Evolutionary conservation across 2,329 filamentous ascomycete species (phyloP).

Genomic region (Neonectria hederae): DNA sequence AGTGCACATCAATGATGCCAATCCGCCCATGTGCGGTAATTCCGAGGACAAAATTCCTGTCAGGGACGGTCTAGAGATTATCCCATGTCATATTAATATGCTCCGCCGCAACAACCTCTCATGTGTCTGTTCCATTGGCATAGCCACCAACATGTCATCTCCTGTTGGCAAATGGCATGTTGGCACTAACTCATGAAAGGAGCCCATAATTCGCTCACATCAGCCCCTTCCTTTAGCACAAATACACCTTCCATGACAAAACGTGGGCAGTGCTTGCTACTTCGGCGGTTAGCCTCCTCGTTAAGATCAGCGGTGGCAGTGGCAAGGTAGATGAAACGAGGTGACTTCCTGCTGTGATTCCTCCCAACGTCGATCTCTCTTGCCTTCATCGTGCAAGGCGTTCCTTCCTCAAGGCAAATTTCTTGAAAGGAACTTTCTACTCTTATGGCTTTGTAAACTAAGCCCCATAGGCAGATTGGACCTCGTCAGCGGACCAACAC

Average conservation of each 20-base stretch:
- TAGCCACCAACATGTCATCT: background rate
- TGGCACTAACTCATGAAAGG: background rate
- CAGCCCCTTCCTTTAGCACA: background rate
- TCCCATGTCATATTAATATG: background rate
- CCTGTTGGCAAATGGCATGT: background rate
- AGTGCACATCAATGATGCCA: background rate
- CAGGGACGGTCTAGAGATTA: background rate
- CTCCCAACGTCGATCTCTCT: background rate
- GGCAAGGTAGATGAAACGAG: background rate
- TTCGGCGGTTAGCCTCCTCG: background rate
- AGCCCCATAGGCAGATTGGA: background rate
- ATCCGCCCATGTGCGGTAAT: background rate
- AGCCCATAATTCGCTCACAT: background rate
- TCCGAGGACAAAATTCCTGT: background rate
- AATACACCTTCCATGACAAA: background rate
- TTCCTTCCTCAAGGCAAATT: background rate
- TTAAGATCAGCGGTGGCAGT: background rate
- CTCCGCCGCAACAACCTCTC: background rate
- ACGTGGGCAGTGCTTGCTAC: background rate
- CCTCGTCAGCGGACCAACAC: background rate
- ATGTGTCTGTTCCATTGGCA: background rate
- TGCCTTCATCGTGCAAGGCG: background rate
- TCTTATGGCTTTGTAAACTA: background rate
- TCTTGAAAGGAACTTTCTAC: background rate
- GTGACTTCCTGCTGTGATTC: background rate